Base-by-base conservation (phyloP, 805 yeast species). In the Ogataea wickerhamii region DNA sequence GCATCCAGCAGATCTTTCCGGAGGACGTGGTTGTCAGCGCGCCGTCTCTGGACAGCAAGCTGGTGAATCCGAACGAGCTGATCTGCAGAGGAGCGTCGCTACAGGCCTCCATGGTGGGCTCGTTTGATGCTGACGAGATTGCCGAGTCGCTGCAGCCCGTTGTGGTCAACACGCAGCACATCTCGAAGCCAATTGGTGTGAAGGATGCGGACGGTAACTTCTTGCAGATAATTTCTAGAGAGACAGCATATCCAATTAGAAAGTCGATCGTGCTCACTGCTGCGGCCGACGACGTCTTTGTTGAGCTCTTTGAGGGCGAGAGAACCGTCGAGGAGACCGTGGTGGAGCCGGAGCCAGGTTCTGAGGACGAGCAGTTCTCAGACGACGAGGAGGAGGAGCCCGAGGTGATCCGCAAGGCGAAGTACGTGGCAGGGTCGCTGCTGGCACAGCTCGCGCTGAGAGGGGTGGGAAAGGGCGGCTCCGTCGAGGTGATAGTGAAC, bases 71-170 rank as follows among this genome's bases (percentile, higher is more conserved):
- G 44, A 81, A 86, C 58, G 98, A 93, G 70, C 73, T 88, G 56
- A 71, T 83, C 48, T 81, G 95, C 48, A 82, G 94, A 58, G 98
- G 98, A 67, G 94, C 96, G 42, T 96, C 98, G 47, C 75, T 91
- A 61, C 98, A 93, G 74, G 98, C 96, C 36, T 79, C 95, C 26
- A 71, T 91, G 55, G 70, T 83, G 47, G 91, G 83, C 55, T 70
- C 78, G 41, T 94, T 87, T 55, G 93, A 82, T 56, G 87, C 76
- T 37, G 95, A 85, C 46, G 93, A 87, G 65, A 70, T 82, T 53
- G 68, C 73, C 33, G 95, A 87, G 67, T 81, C 93, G 41, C 69
- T 80, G 52, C 84, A 85, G 64, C 93, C 94, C 21, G 77, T 85
- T 43, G 85, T 89, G 44, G 72, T 87, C 52, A 84, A 84, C 72